A percentile compares a stretch with the other conserved stretches of the same genome.
These are phyloP conservation scores for Globisporangium solare DNA, from an alignment of 352 stramenopile species.

Conservation along the genomic window DNA sequence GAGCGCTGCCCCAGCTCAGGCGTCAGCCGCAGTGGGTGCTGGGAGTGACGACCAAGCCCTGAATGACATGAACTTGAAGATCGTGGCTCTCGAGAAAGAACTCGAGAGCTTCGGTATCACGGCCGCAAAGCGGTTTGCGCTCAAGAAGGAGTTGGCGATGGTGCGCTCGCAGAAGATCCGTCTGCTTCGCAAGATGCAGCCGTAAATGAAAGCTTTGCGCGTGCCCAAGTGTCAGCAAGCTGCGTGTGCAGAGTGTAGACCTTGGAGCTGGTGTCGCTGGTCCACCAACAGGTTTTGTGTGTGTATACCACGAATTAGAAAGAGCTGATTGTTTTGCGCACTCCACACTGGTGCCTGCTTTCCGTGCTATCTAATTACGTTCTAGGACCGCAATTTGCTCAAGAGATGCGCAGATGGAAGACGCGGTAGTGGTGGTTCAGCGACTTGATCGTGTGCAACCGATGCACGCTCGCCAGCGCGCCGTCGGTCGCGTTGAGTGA, in stretches of 20 bases:
- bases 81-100: slow-evolving; percentile 41
- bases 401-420: slow-evolving; percentile 40
- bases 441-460: slow-evolving; percentile 79
- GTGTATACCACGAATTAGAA: no score
- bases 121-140: slow-evolving; percentile 55
- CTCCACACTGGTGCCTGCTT: no score
- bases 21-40: not conserved
- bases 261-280: no score
- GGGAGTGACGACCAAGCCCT: slow-evolving; percentile 22
- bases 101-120: slow-evolving; percentile 69
- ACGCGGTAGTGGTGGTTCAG: slow-evolving; percentile 88
- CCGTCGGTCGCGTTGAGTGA: slow-evolving; percentile 47
- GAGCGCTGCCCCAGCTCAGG: not conserved
- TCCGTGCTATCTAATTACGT: no score
- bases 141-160: slow-evolving; percentile 83
- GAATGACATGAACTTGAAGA: slow-evolving; percentile 34
- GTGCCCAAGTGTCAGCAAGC: not conserved
- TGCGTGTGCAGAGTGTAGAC: not conserved
- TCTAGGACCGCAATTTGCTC: no score
- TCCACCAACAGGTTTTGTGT: not conserved
- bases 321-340: no score
- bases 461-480: slow-evolving; percentile 53
- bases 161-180: slow-evolving; percentile 63
- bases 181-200: slow-evolving; percentile 37
- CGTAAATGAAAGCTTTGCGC: slow-evolving; percentile 3